Conservation (phyloP, 768 basidiomycete genomes). For the Termitomyces sp. region DNA sequence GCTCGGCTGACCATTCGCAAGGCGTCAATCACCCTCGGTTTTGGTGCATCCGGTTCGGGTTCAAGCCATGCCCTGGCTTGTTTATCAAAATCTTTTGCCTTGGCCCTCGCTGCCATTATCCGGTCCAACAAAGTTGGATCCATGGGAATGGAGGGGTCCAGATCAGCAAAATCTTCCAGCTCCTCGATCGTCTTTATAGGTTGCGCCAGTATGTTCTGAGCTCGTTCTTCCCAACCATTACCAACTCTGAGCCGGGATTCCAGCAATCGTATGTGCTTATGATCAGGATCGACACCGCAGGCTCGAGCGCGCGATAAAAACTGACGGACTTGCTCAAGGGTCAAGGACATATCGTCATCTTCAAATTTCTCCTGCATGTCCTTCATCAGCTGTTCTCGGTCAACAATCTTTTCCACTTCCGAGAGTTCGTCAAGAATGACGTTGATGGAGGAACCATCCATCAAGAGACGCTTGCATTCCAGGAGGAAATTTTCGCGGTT, state of each 20-base stretch:
- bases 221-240: constrained; percentile 71
- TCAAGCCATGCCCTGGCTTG: constrained; percentile 68
- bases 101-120: constrained; percentile 55
- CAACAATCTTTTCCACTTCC: constrained; percentile 75
- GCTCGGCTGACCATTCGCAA: constrained; percentile 62
- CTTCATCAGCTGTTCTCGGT: constrained; percentile 68
- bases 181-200: constrained; percentile 72
- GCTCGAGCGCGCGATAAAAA: constrained; percentile 64
- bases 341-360: constrained; percentile 49
- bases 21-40: constrained; percentile 65
- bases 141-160: constrained; percentile 64
- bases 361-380: constrained; percentile 74
- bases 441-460: constrained; percentile 70
- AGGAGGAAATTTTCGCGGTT: constrained; percentile 53
- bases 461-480: constrained; percentile 66
- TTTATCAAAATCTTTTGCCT: constrained; percentile 76
- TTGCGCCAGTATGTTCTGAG: constrained; percentile 58
- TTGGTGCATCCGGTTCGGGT: constrained; percentile 46
- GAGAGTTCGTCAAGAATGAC: constrained; percentile 77
- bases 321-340: constrained; percentile 72
- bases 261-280: constrained; percentile 60
- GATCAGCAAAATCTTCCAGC: constrained; percentile 64
- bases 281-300: constrained; percentile 59
- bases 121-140: constrained; percentile 62
- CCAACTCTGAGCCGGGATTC: constrained; percentile 63